Base-by-base conservation (phyloP, 169 alveolate genomes). In the Cystoisospora suis region DNA sequence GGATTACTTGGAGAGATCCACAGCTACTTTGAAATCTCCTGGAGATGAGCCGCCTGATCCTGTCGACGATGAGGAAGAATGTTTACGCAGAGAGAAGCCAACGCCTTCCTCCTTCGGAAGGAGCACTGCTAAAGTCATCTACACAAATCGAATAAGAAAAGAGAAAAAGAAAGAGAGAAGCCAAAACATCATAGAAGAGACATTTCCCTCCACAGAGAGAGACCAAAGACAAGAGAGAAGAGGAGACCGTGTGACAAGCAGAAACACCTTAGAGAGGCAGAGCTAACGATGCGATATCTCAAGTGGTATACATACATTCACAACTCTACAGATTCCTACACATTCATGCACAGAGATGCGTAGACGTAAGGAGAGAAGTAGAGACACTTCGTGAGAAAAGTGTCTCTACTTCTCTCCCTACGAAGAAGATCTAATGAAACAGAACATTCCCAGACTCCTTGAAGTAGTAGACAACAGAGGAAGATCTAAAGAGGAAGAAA, bases 1-100 rank as follows among this genome's bases (percentile, higher is more conserved):
- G n/a, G n/a, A n/a, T 53, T 53, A 65, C 77, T n/a, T 65, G 77
- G 77, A n/a, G 7, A 65, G 77, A 23, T 65, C 77, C 45, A 65
- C 77, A 44, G 45, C 36, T 5, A 65, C 77, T 65, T 65, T 65
- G 34, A 36, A 65, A 32, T 65, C 77, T 15, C 77, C 77, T n/a
- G n/a, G n/a, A n/a, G n/a, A n/a, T n/a, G n/a, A n/a, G n/a, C n/a
- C n/a, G n/a, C n/a, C n/a, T n/a, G n/a, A n/a, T n/a, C n/a, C n/a
- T n/a, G n/a, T n/a, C n/a, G n/a, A n/a, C n/a, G n/a, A n/a, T n/a
- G n/a, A n/a, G n/a, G n/a, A n/a, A n/a, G n/a, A n/a, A n/a, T n/a
- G n/a, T n/a, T n/a, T n/a, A n/a, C n/a, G n/a, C n/a, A 65, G 77
- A 44, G 77, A 65, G 12, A 65, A 65, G 12, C 77, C 77, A n/a